Evolutionary conservation across 2,329 filamentous ascomycete genomes (phyloP).

Genomic region (Pseudovirgaria hyperparasitica): DNA sequence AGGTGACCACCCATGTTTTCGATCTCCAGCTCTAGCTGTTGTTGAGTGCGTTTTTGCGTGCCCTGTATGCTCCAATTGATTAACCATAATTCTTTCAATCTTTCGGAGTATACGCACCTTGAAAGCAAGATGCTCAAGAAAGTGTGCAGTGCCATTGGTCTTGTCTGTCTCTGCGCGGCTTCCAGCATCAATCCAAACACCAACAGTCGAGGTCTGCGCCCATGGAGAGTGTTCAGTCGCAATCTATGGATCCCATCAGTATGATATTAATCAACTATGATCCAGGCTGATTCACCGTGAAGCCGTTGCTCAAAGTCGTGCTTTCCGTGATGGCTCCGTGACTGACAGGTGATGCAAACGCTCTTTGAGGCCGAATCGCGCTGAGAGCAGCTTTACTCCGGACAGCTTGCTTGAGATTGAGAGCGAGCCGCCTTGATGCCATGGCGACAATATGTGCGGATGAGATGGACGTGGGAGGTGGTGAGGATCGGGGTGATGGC

Average conservation of each 20-base stretch:
- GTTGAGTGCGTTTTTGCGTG: constrained; percentile 85
- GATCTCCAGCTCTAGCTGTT: constrained; percentile 97
- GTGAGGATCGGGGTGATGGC: constrained; percentile 13
- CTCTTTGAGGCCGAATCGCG: constrained; percentile 57
- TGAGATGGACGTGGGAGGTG: constrained; percentile 13
- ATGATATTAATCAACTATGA: constrained; percentile 11
- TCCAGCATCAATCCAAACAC: constrained; percentile 98
- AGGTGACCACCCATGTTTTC: constrained; percentile 99
- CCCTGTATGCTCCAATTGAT: constrained; percentile 43
- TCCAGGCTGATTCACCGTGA: constrained; percentile 56
- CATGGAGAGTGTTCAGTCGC: constrained; percentile 96
- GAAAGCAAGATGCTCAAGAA: constrained; percentile 99
- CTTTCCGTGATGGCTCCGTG: constrained; percentile 76
- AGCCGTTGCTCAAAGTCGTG: constrained; percentile 91
- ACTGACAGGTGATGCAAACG: constrained; percentile 74
- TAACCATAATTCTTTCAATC: constrained; percentile 5
- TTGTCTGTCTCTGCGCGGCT: constrained; percentile 95
- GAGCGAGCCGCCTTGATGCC: constrained; percentile 94
- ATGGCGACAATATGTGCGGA: constrained; percentile 40
- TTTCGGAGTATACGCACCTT: constrained; percentile 50
- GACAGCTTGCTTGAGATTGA: constrained; percentile 84
- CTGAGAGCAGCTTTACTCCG: constrained; percentile 77
- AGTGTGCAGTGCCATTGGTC: constrained; percentile 98
- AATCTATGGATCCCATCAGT: constrained; percentile 49
- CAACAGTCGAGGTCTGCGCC: constrained; percentile 95